These are phyloP conservation scores for Trichophyton benhamiae DNA, from an alignment of 2,329 filamentous ascomycete species.

Conservation along the genomic window DNA sequence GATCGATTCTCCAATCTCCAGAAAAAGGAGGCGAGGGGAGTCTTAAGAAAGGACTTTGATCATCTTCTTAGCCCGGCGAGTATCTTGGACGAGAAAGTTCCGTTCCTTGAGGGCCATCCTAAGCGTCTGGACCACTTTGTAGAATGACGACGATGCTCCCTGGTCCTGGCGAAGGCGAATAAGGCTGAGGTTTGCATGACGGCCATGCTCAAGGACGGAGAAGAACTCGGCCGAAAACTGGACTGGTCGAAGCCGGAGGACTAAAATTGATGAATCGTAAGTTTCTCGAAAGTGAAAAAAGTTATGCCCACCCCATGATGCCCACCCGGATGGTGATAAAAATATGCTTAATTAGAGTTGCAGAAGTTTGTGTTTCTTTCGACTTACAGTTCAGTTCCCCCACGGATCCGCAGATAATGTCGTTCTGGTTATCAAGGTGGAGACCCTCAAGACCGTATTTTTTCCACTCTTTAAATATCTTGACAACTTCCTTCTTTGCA, in stretches of 20 bases:
- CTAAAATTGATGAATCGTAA: conserved; percentile 31
- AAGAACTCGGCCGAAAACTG: conserved; percentile 78
- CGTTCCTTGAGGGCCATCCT: conserved; percentile 54
- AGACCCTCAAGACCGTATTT: conserved; percentile 71
- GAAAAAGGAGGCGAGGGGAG: not conserved
- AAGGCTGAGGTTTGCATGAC: conserved; percentile 62
- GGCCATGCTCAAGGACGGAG: conserved; percentile 75
- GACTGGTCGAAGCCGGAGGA: conserved; percentile 74
- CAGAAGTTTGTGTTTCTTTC: not conserved
- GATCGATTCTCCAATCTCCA: not conserved
- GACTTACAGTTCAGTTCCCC: conserved; percentile 64
- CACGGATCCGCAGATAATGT: conserved; percentile 68
- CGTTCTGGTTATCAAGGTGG: conserved; percentile 63
- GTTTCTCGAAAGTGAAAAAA: not conserved
- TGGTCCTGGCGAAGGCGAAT: conserved; percentile 78
- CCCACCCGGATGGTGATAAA: not conserved
- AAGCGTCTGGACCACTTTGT: conserved; percentile 67
- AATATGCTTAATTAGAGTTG: not conserved
- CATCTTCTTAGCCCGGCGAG: conserved; percentile 59
- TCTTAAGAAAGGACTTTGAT: conserved; percentile 20
- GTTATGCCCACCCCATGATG: not conserved
- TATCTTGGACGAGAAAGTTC: conserved; percentile 56
- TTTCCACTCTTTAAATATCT: conserved; percentile 66
- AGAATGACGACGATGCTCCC: conserved; percentile 83
- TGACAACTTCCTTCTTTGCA: conserved; percentile 63